A percentile compares a stretch with the other conserved stretches of the same genome.
These are phyloP conservation scores for Craterostigma plantagineum DNA, from an alignment of 257 asterid genomes.

Conservation along the genomic window DNA sequence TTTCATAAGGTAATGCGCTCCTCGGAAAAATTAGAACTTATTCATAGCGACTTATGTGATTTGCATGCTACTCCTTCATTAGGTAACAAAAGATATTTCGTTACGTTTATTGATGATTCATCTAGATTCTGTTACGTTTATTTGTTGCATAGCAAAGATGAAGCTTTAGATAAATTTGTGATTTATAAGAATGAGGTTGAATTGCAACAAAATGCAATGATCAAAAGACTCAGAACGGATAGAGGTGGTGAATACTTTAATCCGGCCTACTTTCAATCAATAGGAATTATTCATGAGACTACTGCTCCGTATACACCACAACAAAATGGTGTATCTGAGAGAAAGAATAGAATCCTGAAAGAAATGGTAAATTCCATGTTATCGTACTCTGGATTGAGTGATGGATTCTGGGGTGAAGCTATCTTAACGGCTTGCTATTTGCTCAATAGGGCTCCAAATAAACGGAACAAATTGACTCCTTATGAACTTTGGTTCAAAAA, in stretches of 20 bases:
- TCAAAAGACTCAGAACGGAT: not conserved
- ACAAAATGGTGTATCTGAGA: not conserved
- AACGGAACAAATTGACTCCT: not conserved
- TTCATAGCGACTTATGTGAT: no score
- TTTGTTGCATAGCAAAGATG: no score
- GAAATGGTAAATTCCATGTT: not conserved
- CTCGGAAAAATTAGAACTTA: not conserved
- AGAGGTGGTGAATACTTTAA: not conserved
- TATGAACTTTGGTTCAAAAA: not conserved
- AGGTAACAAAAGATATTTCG: no score
- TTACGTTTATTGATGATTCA: no score
- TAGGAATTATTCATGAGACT: not conserved
- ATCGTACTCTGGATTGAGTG: constrained; percentile 1
- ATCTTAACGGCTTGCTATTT: not conserved
- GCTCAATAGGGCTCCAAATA: not conserved
- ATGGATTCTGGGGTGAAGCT: constrained; percentile 1
- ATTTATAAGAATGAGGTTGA: not conserved
- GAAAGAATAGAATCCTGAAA: not conserved
- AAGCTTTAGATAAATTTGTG: not conserved
- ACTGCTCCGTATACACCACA: not conserved
- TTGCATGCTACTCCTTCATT: no score
- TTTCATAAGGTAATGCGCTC: not conserved
- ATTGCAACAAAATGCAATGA: not conserved
- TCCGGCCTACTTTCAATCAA: no score
- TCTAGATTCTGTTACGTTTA: no score